Evolutionary conservation across 441 rosid species (phyloP), one percentile per base, ranked within the genome.

Genomic region (Flueggea neowawraea): DNA sequence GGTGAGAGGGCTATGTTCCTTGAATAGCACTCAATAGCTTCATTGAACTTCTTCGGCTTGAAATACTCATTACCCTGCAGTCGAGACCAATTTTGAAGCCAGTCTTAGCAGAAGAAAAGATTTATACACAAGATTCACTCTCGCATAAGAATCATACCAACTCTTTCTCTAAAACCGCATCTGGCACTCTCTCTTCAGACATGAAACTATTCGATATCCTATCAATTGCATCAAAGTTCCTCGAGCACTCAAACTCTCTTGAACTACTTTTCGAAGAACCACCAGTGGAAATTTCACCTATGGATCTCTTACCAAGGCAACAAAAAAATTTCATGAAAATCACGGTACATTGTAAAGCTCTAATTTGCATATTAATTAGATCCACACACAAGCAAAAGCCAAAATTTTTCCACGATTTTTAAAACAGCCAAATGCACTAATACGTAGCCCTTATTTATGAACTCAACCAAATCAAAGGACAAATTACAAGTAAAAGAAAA

Each of bases 1-100:
- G 97, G 97, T 15, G 92, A 83, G 57, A 95, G 66, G 41, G 95
- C 93, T 74, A 95, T 84, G 76, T 97, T 91, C 65, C 96, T 80
- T 56, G 96, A 91, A 74, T 88, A 95, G 81, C 91, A 89, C 57
- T 85, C 90, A 36, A 89, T 84, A 31, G 99, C 96, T 64, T 95
- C 95, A 61, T 82, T 85, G 75, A 80, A 91, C 75, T 85, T 91
- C 74, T 83, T 89, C 78, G 78, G 86, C 85, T 91, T 91, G 69
- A 91, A 95, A 70, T 71, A 84, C 61, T 89, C 94, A 71, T 95
- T 91, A 10, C 97, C 96, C 96, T 95, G 78, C 52, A 64, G 65
- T 53, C 55, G 15, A 10, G 31, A 32, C 41, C 28, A 51, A 31
- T 75, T 57, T 62, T 58, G 11, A 58, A 9, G 52, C 41, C 16